phyloP scores from a whole-genome alignment of 2,329 filamentous ascomycete species.

The Sporothrix sp. region DNA sequence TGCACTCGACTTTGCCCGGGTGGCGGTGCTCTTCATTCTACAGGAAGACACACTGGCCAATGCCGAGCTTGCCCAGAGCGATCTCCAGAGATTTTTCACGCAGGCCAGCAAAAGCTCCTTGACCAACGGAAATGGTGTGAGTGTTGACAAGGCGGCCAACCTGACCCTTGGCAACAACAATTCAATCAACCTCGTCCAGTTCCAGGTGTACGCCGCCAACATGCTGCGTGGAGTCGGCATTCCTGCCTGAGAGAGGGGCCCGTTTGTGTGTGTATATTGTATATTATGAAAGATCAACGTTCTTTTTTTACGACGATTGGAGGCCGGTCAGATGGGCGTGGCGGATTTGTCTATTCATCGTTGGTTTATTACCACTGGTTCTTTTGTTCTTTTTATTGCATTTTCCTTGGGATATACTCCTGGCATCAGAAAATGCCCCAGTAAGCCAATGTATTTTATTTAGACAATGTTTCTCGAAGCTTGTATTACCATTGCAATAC shows the following conservation, averaged over 20 bases:
- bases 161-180: constrained; percentile 30
- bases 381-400: not conserved
- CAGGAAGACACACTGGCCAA: constrained; percentile 42
- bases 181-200: constrained; percentile 41
- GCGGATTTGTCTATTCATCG: too few relatives aligned
- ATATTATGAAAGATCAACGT: too few relatives aligned
- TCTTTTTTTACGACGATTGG: too few relatives aligned
- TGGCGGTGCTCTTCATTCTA: constrained; percentile 52
- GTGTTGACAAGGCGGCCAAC: constrained; percentile 27
- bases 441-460: not conserved
- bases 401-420: not conserved
- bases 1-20: constrained; percentile 53
- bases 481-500: too few relatives aligned
- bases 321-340: too few relatives aligned
- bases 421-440: constrained; percentile 2
- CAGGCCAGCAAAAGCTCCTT: constrained; percentile 20
- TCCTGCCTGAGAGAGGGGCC: not conserved
- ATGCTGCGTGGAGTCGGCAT: constrained; percentile 6
- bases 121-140: constrained; percentile 15
- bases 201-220: constrained; percentile 9
- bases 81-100: constrained; percentile 47
- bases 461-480: not conserved
- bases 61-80: constrained; percentile 44
- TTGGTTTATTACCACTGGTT: not conserved
- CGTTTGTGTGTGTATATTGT: too few relatives aligned